Conservation (phyloP, 1,139 yeast species). For the Suhomyces wounanorum region DNA sequence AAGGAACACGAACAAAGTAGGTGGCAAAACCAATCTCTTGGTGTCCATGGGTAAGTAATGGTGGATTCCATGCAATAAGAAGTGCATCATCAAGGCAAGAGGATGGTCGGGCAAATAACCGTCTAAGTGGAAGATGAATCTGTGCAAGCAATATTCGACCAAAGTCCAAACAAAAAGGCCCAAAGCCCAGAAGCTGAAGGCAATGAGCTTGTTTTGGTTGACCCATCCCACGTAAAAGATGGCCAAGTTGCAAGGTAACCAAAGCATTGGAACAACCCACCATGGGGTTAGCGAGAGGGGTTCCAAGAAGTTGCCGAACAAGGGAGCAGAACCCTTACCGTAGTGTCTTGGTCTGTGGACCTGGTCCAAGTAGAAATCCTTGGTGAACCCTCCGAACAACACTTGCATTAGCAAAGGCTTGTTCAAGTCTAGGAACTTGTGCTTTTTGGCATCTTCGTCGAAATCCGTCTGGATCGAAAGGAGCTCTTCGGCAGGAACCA, state of each 20-base stretch:
- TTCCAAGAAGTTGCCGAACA: slow-evolving; percentile 51
- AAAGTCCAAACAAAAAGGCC: slow-evolving; percentile 93
- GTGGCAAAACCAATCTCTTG: slow-evolving; percentile 93
- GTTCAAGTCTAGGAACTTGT: slow-evolving; percentile 82
- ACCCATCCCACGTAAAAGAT: slow-evolving; percentile 43
- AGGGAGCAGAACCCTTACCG: slow-evolving; percentile 82
- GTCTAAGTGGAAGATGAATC: slow-evolving; percentile 93
- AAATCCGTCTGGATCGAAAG: slow-evolving; percentile 80
- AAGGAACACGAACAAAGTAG: slow-evolving; percentile 64
- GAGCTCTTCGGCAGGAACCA: slow-evolving; percentile 70
- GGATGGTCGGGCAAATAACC: slow-evolving; percentile 80
- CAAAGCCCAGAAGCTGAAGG: slow-evolving; percentile 47
- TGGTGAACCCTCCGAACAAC: slow-evolving; percentile 67
- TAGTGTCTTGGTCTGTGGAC: slow-evolving; percentile 95
- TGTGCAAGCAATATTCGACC: slow-evolving; percentile 82
- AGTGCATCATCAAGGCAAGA: slow-evolving; percentile 75
- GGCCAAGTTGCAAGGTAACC: slow-evolving; percentile 80
- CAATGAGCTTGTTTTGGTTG: slow-evolving; percentile 36
- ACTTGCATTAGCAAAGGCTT: slow-evolving; percentile 83
- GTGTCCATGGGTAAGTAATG: slow-evolving; percentile 98
- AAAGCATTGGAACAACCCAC: slow-evolving; percentile 79
- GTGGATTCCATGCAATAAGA: slow-evolving; percentile 91
- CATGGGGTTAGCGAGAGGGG: slow-evolving; percentile 52
- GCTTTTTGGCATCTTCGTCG: slow-evolving; percentile 65
- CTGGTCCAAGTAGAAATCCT: slow-evolving; percentile 91